Percentiles rank a stretch among this genome's conserved stretches.
Evolutionary conservation across 495 filamentous ascomycete genomes (phyloP).

Genomic region (Trichoderma parareesei): DNA sequence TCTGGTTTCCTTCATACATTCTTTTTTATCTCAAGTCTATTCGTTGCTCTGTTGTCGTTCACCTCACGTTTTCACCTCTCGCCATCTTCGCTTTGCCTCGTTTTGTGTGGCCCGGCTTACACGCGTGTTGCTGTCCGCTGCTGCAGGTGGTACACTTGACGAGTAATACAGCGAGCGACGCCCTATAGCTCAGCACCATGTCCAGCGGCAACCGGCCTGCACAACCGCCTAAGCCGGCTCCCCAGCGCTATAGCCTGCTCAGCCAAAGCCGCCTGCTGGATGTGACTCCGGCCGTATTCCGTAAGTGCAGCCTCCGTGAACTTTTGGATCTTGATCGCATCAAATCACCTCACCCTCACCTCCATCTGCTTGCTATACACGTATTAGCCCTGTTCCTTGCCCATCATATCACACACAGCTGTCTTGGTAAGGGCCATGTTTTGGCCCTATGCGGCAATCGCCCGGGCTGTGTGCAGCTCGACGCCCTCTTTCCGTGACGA

Average conservation of each 20-base stretch:
- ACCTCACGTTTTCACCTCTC: not conserved
- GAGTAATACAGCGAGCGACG: not conserved
- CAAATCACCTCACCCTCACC: too few relatives aligned
- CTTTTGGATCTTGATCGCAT: too few relatives aligned
- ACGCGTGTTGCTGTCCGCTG: not conserved
- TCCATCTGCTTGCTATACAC: too few relatives aligned
- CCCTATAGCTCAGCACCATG: not conserved
- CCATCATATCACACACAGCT: too few relatives aligned
- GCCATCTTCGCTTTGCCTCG: not conserved
- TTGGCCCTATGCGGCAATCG: not conserved
- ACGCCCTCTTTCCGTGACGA: constrained; percentile 7
- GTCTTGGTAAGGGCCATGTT: not conserved
- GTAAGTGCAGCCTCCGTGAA: not conserved
- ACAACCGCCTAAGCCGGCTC: not conserved
- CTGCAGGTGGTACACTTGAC: not conserved
- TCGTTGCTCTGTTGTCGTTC: too few relatives aligned
- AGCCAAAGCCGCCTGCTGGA: constrained; percentile 1
- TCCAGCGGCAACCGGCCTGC: not conserved
- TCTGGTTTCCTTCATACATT: not conserved
- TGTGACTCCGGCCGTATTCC: not conserved
- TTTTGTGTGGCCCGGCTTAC: not conserved
- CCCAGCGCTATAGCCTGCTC: not conserved
- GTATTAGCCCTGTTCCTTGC: too few relatives aligned
- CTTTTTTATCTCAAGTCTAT: not conserved
- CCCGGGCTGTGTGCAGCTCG: not conserved